phyloP scores from a whole-genome alignment of 257 asterid species.

The Solanum appendiculatum region DNA sequence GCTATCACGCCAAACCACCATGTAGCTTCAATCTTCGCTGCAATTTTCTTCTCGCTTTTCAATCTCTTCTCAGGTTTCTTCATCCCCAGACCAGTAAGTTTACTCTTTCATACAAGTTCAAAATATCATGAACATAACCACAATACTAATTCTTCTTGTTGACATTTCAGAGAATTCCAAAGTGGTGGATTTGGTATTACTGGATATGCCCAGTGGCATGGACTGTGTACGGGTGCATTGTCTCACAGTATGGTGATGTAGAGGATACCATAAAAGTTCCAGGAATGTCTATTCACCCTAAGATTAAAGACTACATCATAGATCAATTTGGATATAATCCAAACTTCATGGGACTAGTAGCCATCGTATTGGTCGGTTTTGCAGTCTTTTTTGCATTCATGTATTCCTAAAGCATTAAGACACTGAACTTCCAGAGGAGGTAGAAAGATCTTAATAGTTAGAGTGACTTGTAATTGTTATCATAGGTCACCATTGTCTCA shows the following conservation, averaged over 20 bases:
- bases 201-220: constrained; percentile 90
- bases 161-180: constrained; percentile 43
- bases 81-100: constrained; percentile 77
- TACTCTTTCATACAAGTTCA: neutral
- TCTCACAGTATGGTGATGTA: constrained; percentile 25
- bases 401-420: constrained; percentile 40
- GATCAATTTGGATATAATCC: no score
- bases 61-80: constrained; percentile 80
- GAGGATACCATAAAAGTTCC: no score
- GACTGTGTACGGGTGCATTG: constrained; percentile 71
- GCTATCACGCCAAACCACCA: constrained; percentile 83
- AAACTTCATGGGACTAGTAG: no score
- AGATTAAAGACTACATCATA: no score
- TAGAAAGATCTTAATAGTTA: constrained; percentile 4
- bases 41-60: constrained; percentile 71
- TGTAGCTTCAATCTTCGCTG: constrained; percentile 73
- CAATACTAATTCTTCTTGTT: neutral
- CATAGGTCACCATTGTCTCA: neutral
- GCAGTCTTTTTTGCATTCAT: constrained; percentile 25
- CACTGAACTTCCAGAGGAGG: constrained; percentile 43
- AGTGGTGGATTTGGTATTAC: constrained; percentile 35
- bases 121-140: neutral
- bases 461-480: neutral
- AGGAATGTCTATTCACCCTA: no score
- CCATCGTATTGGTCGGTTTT: constrained; percentile 12